Evolutionary conservation across 164 flowering plant species (phyloP), one percentile per base, ranked within the genome.

Genomic region (Magnolia sinica): DNA sequence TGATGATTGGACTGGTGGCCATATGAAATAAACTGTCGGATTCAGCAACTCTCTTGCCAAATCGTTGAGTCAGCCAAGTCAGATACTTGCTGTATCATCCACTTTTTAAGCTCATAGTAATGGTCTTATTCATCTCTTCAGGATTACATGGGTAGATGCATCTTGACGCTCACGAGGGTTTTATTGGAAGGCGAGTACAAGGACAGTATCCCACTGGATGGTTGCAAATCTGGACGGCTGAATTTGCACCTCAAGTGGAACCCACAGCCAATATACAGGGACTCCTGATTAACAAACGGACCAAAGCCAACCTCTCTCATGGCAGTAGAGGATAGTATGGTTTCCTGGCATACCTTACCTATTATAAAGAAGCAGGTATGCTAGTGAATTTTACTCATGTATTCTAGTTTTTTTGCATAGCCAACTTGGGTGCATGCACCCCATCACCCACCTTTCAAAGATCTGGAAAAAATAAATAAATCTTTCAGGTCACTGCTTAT

Each of bases 141-240:
- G 99, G 98, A 96, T 76, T 87, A 89, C 37, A 91, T 96, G 85
- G 98, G 98, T 11, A 87, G 97, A 83, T 88, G 93, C 89, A 91
- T 96, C 73, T 73, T 96, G 84, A 94, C 99, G 71, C 85, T 96
- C 75, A 96, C 99, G 0, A 88, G 92, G 80, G 99, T 96, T 24
- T 85, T 92, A 81, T 16, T 96, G 75, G 99, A 94, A 84, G 94
- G 92, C 23, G 98, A 96, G 83, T 90, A 82, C 89, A 88, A 80
- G 70, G 99, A 91, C 58, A 73, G 79, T 37, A 82, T 91, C 68
- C 86, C 82, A 1, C 76, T 96, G 5, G 99, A 94, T 64, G 97
- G 85, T 22, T 87, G 97, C 29, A 90, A 91, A 78, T 86, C 96
- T 0, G 99, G 98, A 59, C 86, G 74, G 75, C 74, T 96, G 73